Conservation (phyloP, 2,329 filamentous ascomycete species). For the Aspergillus aculeatus region DNA sequence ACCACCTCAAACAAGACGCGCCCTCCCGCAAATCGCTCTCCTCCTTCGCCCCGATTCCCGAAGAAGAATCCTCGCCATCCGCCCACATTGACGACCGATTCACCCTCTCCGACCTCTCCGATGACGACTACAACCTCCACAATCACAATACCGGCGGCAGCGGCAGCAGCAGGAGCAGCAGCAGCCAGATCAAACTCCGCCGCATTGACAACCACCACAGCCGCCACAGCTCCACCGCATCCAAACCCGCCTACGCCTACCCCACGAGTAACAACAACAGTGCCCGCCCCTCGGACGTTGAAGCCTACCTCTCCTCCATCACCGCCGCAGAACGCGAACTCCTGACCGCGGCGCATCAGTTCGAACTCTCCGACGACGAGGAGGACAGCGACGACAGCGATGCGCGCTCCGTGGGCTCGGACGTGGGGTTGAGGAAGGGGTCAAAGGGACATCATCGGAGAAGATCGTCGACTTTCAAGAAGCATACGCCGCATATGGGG, state of each 20-base stretch:
- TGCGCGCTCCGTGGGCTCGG: background rate
- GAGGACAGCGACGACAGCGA: slow-evolving; percentile 10
- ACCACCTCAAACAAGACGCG: background rate
- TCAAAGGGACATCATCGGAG: slow-evolving; percentile 1
- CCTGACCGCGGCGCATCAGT: slow-evolving; percentile 20
- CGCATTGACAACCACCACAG: slow-evolving; percentile 9
- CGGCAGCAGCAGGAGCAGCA: background rate
- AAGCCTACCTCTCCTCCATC: slow-evolving; percentile 24
- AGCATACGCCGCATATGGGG: slow-evolving; percentile 6
- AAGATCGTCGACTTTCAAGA: slow-evolving; percentile 2
- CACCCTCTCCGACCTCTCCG: slow-evolving; percentile 13
- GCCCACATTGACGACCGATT: background rate
- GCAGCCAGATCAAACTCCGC: slow-evolving; percentile 15
- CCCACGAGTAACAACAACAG: slow-evolving; percentile 4
- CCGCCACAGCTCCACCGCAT: background rate
- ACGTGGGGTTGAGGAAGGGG: slow-evolving; percentile 8
- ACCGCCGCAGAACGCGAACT: slow-evolving; percentile 26
- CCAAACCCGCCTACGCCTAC: slow-evolving; percentile 13
- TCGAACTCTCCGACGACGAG: slow-evolving; percentile 14
- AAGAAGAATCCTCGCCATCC: background rate
- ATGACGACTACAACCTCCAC: slow-evolving; percentile 7
- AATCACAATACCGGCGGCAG: too few relatives aligned
- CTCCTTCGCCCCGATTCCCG: background rate
- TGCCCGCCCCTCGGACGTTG: slow-evolving; percentile 22
- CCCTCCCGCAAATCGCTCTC: background rate